Base-by-base conservation (phyloP, 345 rosid species). In the Citrus medica region DNA sequence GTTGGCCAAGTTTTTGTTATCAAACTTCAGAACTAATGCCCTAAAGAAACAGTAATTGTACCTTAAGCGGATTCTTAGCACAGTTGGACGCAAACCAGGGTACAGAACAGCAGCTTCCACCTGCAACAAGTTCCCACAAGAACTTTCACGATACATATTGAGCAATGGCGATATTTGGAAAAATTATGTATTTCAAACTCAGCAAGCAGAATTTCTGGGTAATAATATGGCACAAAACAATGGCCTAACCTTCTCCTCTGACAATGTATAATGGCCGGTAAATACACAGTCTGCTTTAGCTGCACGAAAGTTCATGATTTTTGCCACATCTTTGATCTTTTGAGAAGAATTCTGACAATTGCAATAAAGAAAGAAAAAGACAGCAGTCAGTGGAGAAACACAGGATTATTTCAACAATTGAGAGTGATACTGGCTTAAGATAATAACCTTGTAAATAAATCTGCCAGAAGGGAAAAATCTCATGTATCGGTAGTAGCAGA, bases 381-480 rank as follows among this genome's bases (percentile, higher is more conserved):
- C 19, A 28, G 17, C n/a, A 60, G 74, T 81, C 76, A 81, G 84
- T 62, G 59, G 0, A 48, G 71, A 63, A 24, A 74, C 46, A 68
- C 5, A 19, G 33, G 21, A 80, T 27, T 59, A 70, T 35, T 16
- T 73, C 21, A 19, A 12, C 69, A 67, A 30, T 46, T 62, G 58
- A 69, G 40, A 22, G 27, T 48, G 21, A 28, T 33, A 28, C 72
- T 22, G 68, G 71, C 48, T n/a, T 59, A 79, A 74, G 75, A 76
- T 75, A 53, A 79, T 78, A 78, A 93, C 99, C 90, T 93, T 93
- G 91, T 95, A 93, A 67, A 95, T 93, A 84, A 95, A 95, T 79
- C 89, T 90, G 53, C 99, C 99, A 25, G 97, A 95, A 58, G 94
- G 93, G 65, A 83, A 95, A 85, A 95, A 92, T 81, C 95, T 91